Conservation (phyloP, 331 rosid species). For the Prunus yedoensis region DNA sequence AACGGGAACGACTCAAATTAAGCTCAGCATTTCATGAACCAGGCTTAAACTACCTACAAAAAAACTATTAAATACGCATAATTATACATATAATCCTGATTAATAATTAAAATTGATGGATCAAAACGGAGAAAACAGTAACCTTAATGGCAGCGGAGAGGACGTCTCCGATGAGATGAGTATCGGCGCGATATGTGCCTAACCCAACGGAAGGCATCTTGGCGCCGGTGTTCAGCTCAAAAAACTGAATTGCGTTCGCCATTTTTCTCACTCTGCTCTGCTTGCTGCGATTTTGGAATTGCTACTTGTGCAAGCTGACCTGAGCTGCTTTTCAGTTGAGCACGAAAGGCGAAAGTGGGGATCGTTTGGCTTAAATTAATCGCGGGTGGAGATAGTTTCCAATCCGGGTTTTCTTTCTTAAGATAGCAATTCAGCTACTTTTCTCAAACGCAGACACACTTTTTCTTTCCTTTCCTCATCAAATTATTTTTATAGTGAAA, state of each 20-base stretch:
- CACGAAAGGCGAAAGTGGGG: neutral
- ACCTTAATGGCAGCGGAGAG: constrained; percentile 48
- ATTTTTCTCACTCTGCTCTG: constrained; percentile 18
- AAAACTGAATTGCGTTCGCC: constrained; percentile 36
- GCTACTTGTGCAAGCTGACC: neutral
- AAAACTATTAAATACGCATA: no score
- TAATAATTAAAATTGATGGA: neutral
- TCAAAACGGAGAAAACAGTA: neutral
- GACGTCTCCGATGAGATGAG: constrained; percentile 27
- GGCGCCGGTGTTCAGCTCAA: constrained; percentile 60
- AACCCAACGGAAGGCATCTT: constrained; percentile 63
- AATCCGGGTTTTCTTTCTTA: no score
- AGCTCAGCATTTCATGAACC: neutral
- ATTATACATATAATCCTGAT: neutral
- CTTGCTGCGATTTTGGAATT: neutral
- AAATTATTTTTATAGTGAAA: no score
- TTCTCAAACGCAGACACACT: no score
- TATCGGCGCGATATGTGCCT: constrained; percentile 51
- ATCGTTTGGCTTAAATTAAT: neutral
- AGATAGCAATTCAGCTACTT: no score
- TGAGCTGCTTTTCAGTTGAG: neutral
- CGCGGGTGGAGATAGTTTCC: neutral
- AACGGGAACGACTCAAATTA: neutral
- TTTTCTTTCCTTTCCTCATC: no score
- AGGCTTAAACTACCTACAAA: neutral